Evolutionary conservation across 495 filamentous ascomycete genomes (phyloP).

Genomic region (Penicillium ochrochloron): DNA sequence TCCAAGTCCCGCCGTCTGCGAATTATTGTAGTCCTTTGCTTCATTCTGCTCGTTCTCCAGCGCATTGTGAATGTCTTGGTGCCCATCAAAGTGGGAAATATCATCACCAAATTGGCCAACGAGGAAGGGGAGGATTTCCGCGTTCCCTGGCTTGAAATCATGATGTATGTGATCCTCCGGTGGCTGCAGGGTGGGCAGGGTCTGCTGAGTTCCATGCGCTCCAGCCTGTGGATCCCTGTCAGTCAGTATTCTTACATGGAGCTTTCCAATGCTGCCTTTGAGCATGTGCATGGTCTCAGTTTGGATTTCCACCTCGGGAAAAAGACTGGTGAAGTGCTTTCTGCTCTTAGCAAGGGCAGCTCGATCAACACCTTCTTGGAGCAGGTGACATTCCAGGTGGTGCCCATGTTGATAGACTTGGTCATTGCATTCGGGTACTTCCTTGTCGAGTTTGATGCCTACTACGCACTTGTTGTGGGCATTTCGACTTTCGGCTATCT

Average conservation of each 20-base stretch:
- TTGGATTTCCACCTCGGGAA: conserved; percentile 97
- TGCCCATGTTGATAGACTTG: conserved; percentile 93
- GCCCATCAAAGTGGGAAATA: conserved; percentile 72
- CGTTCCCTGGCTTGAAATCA: conserved; percentile 73
- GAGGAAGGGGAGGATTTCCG: conserved; percentile 49
- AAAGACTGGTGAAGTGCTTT: conserved; percentile 93
- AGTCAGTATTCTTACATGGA: conserved; percentile 96
- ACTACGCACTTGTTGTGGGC: conserved; percentile 89
- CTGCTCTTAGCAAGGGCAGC: conserved; percentile 91
- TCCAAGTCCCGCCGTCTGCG: conserved; percentile 72
- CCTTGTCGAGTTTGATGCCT: conserved; percentile 75
- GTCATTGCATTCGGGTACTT: conserved; percentile 87
- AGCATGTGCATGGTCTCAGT: conserved; percentile 93
- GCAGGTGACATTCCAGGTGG: conserved; percentile 91
- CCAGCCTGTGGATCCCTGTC: conserved; percentile 91
- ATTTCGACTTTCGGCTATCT: conserved; percentile 96
- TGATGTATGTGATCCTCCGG: conserved; percentile 77
- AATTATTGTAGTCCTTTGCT: conserved; percentile 73
- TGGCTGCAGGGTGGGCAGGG: conserved; percentile 89
- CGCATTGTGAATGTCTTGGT: conserved; percentile 79
- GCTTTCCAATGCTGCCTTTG: conserved; percentile 91
- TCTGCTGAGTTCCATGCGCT: conserved; percentile 78
- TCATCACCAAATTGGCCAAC: conserved; percentile 68
- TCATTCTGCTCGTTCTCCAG: conserved; percentile 72
- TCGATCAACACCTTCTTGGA: conserved; percentile 97